phyloP scores from a whole-genome alignment of 2,329 filamentous ascomycete genomes.

The Orbilia brochopaga region DNA sequence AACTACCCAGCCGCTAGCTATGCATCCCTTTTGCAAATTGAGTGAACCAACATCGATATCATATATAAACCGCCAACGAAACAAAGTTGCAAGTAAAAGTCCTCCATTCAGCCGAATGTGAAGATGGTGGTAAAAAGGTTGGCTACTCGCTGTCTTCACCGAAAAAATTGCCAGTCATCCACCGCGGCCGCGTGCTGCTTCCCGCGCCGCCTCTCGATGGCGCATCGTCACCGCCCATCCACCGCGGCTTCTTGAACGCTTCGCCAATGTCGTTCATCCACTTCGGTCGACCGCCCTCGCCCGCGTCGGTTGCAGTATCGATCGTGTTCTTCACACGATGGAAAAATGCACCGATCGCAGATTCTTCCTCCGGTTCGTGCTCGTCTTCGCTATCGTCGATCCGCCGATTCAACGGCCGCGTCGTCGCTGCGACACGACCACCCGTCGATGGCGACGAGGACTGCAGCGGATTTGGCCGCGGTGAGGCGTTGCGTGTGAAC shows the following conservation, averaged over 20 bases:
- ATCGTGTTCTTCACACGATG: constrained; percentile 91
- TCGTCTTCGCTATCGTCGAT: constrained; percentile 61
- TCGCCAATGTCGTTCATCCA: constrained; percentile 78
- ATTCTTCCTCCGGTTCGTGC: constrained; percentile 72
- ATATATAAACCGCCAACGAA: too few relatives aligned
- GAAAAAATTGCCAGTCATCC: constrained; percentile 51
- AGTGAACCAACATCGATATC: background rate
- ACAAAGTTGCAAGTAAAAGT: too few relatives aligned
- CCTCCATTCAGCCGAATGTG: too few relatives aligned
- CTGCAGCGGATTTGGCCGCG: constrained; percentile 20
- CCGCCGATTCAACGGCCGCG: constrained; percentile 43
- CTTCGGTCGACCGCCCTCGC: constrained; percentile 65
- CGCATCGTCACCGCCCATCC: constrained; percentile 70
- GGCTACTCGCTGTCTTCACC: constrained; percentile 43
- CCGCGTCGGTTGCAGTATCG: constrained; percentile 70
- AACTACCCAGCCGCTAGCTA: constrained; percentile 10
- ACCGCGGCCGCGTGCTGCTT: constrained; percentile 33
- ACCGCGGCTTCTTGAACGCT: constrained; percentile 76
- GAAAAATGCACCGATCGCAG: constrained; percentile 81
- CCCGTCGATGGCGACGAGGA: constrained; percentile 15
- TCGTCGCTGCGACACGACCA: constrained; percentile 19
- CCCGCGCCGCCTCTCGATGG: constrained; percentile 52
- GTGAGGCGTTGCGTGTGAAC: constrained; percentile 17
- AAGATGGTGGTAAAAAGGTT: constrained; percentile 5
- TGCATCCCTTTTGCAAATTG: constrained; percentile 5